Evolutionary conservation across 352 stramenopile species (phyloP).

Genomic region (Aphanomyces stellatus): DNA sequence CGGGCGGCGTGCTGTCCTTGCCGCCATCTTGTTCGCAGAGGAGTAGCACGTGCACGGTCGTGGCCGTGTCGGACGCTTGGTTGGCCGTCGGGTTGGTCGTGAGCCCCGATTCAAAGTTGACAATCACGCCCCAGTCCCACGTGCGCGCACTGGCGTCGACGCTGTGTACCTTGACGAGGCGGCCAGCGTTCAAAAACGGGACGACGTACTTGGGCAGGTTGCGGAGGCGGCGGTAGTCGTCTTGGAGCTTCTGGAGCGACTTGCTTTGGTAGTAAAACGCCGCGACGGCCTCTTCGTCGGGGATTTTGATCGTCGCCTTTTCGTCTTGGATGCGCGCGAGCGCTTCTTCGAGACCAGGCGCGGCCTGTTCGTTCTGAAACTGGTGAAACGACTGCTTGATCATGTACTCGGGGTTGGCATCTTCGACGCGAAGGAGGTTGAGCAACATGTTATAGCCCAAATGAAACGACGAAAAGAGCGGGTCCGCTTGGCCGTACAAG

Average conservation of each 20-base stretch:
- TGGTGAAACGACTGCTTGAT: slow-evolving; percentile 97
- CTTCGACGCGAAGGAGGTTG: slow-evolving; percentile 90
- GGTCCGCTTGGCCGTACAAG: slow-evolving; percentile 92
- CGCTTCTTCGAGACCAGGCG: slow-evolving; percentile 65
- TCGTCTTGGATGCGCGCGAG: slow-evolving; percentile 74
- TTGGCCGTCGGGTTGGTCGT: slow-evolving; percentile 63
- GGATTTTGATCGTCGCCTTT: slow-evolving; percentile 82
- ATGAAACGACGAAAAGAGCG: slow-evolving; percentile 95
- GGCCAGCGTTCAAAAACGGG: slow-evolving; percentile 91
- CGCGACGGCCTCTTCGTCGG: slow-evolving; percentile 82
- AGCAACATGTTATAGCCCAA: slow-evolving; percentile 99
- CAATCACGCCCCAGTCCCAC: slow-evolving; percentile 81
- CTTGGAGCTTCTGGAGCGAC: slow-evolving; percentile 87
- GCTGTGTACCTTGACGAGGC: slow-evolving; percentile 82
- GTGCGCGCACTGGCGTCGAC: slow-evolving; percentile 41
- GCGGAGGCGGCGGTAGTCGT: slow-evolving; percentile 88
- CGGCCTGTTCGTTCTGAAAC: slow-evolving; percentile 89
- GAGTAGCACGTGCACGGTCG: slow-evolving; percentile 58
- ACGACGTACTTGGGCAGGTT: slow-evolving; percentile 89
- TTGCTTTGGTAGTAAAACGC: slow-evolving; percentile 87
- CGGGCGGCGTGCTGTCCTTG: slow-evolving; percentile 32
- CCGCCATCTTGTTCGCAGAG: slow-evolving; percentile 41
- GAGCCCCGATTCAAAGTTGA: slow-evolving; percentile 67
- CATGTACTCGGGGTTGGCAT: slow-evolving; percentile 90
- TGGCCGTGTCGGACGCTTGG: slow-evolving; percentile 48